A percentile compares a stretch with the other conserved stretches of the same genome.
Conservation (phyloP, 805 yeast genomes). For the Nakazawaea pomicola region DNA sequence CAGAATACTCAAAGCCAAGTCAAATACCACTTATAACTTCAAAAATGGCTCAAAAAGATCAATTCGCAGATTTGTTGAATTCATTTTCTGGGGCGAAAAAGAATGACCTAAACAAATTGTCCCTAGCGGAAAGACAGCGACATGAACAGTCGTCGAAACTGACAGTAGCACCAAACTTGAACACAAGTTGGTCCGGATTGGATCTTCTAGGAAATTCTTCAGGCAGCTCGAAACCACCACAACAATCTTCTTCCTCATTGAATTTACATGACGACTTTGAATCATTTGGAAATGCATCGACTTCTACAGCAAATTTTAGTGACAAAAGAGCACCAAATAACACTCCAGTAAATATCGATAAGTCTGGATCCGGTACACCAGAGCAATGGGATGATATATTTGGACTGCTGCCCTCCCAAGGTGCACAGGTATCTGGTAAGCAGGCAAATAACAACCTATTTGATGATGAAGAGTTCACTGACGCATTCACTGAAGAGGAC, state of each 20-base stretch:
- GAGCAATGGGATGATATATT: slow-evolving; percentile 10
- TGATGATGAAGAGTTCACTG: slow-evolving; percentile 37
- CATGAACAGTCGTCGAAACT: slow-evolving; percentile 8
- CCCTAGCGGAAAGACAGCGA: slow-evolving; percentile 31
- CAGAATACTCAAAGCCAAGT: no score
- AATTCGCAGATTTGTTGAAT: slow-evolving; percentile 38
- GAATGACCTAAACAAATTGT: slow-evolving; percentile 22
- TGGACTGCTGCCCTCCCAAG: slow-evolving; percentile 1
- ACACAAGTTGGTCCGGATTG: slow-evolving; percentile 29
- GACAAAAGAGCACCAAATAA: neutral
- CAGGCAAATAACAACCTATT: neutral
- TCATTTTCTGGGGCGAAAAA: slow-evolving; percentile 23
- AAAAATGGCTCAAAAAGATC: slow-evolving; percentile 22
- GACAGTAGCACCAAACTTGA: neutral
- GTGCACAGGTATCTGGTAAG: neutral
- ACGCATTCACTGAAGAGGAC: slow-evolving; percentile 25
- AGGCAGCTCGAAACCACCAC: slow-evolving; percentile 9
- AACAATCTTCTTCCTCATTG: neutral
- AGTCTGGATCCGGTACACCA: neutral
- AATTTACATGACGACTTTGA: slow-evolving; percentile 1
- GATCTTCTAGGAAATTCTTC: slow-evolving; percentile 26
- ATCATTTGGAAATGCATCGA: neutral
- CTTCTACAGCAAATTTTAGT: neutral
- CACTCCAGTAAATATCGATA: neutral
- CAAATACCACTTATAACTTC: neutral